phyloP scores from a whole-genome alignment of 2,329 filamentous ascomycete genomes.

The Aphanocladium album region DNA sequence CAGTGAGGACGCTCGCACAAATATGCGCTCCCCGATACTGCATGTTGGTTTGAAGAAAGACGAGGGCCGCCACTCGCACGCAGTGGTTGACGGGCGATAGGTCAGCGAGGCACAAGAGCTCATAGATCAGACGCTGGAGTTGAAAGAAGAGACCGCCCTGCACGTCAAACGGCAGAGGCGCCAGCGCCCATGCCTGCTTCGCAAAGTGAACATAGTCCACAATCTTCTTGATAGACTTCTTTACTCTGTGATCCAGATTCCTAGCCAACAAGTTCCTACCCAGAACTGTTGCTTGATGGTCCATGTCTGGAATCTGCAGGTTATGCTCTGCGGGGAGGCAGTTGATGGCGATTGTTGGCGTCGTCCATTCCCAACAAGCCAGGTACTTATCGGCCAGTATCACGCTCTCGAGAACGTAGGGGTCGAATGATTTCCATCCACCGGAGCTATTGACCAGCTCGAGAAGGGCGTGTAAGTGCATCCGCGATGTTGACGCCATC shows the following conservation, averaged over 20 bases:
- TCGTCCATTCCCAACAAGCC: neutral
- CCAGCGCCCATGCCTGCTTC: neutral
- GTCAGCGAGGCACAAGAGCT: neutral
- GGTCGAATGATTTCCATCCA: slow-evolving; percentile 13
- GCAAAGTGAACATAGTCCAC: neutral
- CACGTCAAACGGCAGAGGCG: neutral
- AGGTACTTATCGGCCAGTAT: slow-evolving; percentile 15
- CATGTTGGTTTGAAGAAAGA: neutral
- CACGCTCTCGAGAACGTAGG: slow-evolving; percentile 14
- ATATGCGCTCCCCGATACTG: neutral
- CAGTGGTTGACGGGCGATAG: neutral
- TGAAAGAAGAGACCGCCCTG: neutral
- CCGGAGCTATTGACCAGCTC: slow-evolving; percentile 11
- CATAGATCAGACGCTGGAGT: neutral
- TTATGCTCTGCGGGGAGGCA: neutral
- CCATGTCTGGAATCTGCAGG: neutral
- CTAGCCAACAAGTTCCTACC: neutral
- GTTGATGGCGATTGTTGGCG: neutral
- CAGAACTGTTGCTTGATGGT: neutral
- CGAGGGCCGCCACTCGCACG: neutral
- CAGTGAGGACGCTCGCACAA: neutral
- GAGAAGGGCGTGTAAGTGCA: slow-evolving; percentile 12
- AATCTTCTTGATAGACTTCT: neutral
- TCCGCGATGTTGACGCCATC: neutral
- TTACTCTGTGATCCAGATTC: neutral